Evolutionary conservation across 1,139 yeast genomes (phyloP).

Genomic region (Saccharomyces pastorianus): DNA sequence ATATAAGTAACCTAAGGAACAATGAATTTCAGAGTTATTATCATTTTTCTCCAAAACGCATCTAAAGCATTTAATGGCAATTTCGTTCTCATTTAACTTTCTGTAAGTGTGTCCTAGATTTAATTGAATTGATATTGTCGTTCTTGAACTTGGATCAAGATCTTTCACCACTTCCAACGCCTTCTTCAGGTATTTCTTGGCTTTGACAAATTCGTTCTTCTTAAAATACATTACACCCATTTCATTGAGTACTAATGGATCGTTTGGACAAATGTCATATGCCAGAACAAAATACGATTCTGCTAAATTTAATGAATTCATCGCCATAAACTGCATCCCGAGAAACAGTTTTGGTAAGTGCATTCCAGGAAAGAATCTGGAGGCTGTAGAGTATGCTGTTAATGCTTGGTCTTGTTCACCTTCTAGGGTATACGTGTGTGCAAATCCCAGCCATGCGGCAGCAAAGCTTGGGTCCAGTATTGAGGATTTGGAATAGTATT

Average conservation of each 20-base stretch:
- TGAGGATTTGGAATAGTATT: slow-evolving; percentile 84
- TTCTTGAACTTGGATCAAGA: slow-evolving; percentile 69
- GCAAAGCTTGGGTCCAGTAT: slow-evolving; percentile 84
- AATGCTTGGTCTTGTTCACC: slow-evolving; percentile 98
- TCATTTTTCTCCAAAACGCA: slow-evolving; percentile 66
- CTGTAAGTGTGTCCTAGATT: slow-evolving; percentile 90
- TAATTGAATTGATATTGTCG: slow-evolving; percentile 80
- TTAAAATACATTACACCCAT: slow-evolving; percentile 86
- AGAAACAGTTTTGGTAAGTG: slow-evolving; percentile 84
- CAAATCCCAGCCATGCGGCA: slow-evolving; percentile 97
- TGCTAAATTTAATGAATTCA: slow-evolving; percentile 74
- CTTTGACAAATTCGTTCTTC: slow-evolving; percentile 55
- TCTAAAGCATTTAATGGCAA: slow-evolving; percentile 67
- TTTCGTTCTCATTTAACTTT: slow-evolving; percentile 51
- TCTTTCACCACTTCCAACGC: slow-evolving; percentile 67
- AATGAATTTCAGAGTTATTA: slow-evolving; percentile 64
- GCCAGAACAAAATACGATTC: slow-evolving; percentile 79
- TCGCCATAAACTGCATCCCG: slow-evolving; percentile 93
- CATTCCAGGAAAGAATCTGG: slow-evolving; percentile 87
- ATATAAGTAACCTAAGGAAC: slow-evolving; percentile 79
- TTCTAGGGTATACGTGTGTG: slow-evolving; percentile 94
- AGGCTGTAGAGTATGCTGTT: slow-evolving; percentile 94
- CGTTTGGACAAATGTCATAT: slow-evolving; percentile 68
- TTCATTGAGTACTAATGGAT: slow-evolving; percentile 84
- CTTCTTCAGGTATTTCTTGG: slow-evolving; percentile 62